Conservation (phyloP, 257 asterid species). For the Gardenia jasminoides region DNA sequence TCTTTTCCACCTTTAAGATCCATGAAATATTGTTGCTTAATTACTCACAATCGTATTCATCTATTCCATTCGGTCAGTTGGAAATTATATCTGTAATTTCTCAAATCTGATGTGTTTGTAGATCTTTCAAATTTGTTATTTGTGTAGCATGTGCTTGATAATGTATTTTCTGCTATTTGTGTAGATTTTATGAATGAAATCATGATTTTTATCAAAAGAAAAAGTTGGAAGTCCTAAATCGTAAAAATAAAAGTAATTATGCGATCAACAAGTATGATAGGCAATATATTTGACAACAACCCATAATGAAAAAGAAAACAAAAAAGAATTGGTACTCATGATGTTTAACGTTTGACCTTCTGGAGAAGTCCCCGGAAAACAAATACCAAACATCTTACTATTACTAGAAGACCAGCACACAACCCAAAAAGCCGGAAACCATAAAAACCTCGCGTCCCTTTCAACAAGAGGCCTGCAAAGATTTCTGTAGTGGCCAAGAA, state of each 20-base stretch:
- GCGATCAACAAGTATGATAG: slow-evolving; percentile 4
- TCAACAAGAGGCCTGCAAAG: slow-evolving; percentile 27
- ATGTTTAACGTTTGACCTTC: slow-evolving; percentile 18
- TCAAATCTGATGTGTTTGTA: too few species aligned
- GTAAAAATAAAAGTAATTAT: background rate
- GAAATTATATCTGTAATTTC: too few species aligned
- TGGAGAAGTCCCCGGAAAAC: background rate
- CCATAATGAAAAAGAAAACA: background rate
- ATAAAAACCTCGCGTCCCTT: background rate
- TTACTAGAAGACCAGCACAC: background rate
- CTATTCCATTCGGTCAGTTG: background rate
- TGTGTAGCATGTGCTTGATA: too few species aligned
- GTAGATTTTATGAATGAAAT: too few species aligned
- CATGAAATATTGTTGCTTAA: background rate
- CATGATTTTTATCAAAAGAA: too few species aligned
- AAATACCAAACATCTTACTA: background rate
- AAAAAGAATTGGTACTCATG: slow-evolving; percentile 10
- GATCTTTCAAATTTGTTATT: too few species aligned
- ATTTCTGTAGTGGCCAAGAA: slow-evolving; percentile 41
- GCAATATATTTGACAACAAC: background rate
- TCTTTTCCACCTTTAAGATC: background rate
- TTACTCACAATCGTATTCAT: background rate
- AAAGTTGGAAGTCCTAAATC: background rate
- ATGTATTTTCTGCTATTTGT: too few species aligned
- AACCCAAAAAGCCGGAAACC: background rate